Conservation (phyloP, 2,329 filamentous ascomycete species). For the Rutstroemia sp. region DNA sequence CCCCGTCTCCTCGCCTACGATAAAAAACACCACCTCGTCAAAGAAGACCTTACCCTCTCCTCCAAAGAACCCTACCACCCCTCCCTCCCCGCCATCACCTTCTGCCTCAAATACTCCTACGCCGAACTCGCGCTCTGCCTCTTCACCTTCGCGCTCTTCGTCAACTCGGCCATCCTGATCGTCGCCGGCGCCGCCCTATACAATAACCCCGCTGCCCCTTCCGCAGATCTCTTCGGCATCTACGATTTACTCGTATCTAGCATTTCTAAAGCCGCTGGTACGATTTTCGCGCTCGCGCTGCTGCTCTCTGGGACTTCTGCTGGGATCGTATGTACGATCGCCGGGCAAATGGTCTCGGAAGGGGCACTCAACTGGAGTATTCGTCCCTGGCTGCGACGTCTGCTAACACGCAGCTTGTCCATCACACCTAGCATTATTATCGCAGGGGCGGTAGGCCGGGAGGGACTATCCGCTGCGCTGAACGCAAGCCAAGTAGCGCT, state of each 20-base stretch:
- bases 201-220: slow-evolving; percentile 44
- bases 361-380: slow-evolving; percentile 71
- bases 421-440: slow-evolving; percentile 80
- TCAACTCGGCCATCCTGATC: slow-evolving; percentile 77
- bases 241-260: slow-evolving; percentile 60
- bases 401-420: slow-evolving; percentile 71
- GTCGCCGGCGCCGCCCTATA: slow-evolving; percentile 74
- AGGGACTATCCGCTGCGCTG: slow-evolving; percentile 63
- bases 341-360: slow-evolving; percentile 83
- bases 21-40: slow-evolving; percentile 42
- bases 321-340: slow-evolving; percentile 82
- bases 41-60: slow-evolving; percentile 23
- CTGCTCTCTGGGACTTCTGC: slow-evolving; percentile 74
- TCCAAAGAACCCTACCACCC: slow-evolving; percentile 57
- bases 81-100: slow-evolving; percentile 62
- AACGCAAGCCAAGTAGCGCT: slow-evolving; percentile 73
- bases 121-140: slow-evolving; percentile 64
- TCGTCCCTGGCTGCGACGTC: slow-evolving; percentile 68
- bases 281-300: slow-evolving; percentile 76
- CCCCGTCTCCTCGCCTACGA: slow-evolving; percentile 59
- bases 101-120: slow-evolving; percentile 67
- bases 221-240: slow-evolving; percentile 78
- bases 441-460: slow-evolving; percentile 65
- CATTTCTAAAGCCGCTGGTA: slow-evolving; percentile 69
- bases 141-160: slow-evolving; percentile 77